Base-by-base conservation (phyloP, 1,284 basidiomycete genomes). In the Puccinia hordei region DNA sequence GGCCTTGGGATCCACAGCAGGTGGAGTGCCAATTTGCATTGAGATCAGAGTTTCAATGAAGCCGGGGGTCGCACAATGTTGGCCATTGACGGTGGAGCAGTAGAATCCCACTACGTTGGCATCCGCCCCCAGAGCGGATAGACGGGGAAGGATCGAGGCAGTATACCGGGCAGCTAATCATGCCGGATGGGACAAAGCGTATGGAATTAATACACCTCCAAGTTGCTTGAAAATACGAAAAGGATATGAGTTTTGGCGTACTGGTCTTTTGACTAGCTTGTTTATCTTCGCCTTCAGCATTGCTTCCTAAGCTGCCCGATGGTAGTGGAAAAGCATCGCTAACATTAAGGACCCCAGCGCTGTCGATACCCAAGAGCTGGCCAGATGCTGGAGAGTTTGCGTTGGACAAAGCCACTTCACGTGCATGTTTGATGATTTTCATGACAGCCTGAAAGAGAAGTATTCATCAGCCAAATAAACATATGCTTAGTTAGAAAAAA, bases 31-130 rank as follows among this genome's bases (percentile, higher is more conserved):
- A 53, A 91, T 90, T 85, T 97, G 92, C 19, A 93, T 92, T 82
- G 98, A 94, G 73, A 98, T 89, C 68, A 97, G 87, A n/a, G 90
- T 90, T 85, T 94, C 92, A 84, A 91, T 92, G 87, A 96, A 98
- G n/a, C 94, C 94, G 55, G 94, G 94, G 73, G 94, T 89, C 24
- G 91, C 90, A 55, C 84, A 81, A 72, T 84, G 81, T 81, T 84
- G 84, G 33, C 84, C 83, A 81, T 85, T 83, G 81, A 83, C 83
- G 66, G 92, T 93, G 66, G 92, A 92, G 86, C 97, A 94, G 88
- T 99, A 99, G 87, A 98, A 94, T 63, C 97, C 97, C 80, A 99
- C 93, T 69, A 97, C 90, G 83, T 92, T 94, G 86, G 96, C 95
- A 85, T 98, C 95, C 77, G 92, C 91, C 85, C 94, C 93, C 81